A percentile compares a stretch with the other conserved stretches of the same genome.
Evolutionary conservation across 2,329 filamentous ascomycete species (phyloP).

Genomic region (Talaromyces sp.): DNA sequence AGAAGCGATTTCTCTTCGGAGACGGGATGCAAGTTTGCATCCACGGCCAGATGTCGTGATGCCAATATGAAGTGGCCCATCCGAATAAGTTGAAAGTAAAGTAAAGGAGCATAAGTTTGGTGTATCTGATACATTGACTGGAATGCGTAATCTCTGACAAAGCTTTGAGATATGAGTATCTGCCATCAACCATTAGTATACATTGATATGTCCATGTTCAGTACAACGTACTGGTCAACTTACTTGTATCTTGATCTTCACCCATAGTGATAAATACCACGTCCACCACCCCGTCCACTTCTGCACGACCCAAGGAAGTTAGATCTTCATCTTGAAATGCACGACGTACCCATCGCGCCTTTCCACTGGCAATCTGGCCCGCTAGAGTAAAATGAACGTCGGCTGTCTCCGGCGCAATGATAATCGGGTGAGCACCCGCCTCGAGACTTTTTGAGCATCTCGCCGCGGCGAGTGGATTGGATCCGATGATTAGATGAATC

Average conservation of each 20-base stretch:
- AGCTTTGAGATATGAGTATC: slow-evolving; percentile 70
- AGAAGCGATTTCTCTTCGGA: slow-evolving; percentile 84
- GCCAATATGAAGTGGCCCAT: slow-evolving; percentile 90
- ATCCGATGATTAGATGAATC: slow-evolving; percentile 82
- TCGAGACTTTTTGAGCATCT: slow-evolving; percentile 78
- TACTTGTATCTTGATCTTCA: slow-evolving; percentile 54
- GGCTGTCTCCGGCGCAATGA: slow-evolving; percentile 71
- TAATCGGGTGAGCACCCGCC: slow-evolving; percentile 77
- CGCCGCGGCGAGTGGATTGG: slow-evolving; percentile 82
- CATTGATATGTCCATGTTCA: not conserved
- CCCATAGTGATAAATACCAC: slow-evolving; percentile 82
- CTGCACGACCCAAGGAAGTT: slow-evolving; percentile 73
- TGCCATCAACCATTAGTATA: slow-evolving; percentile 38
- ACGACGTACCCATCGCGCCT: slow-evolving; percentile 45
- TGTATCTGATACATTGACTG: slow-evolving; percentile 88
- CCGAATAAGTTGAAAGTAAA: slow-evolving; percentile 82
- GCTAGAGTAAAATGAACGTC: slow-evolving; percentile 62
- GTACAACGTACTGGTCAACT: slow-evolving; percentile 23
- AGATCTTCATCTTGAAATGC: slow-evolving; percentile 73
- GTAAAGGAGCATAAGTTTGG: slow-evolving; percentile 87
- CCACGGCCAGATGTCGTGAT: slow-evolving; percentile 94
- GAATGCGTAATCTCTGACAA: slow-evolving; percentile 80
- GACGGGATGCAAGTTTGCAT: slow-evolving; percentile 87
- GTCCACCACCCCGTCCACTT: slow-evolving; percentile 79
- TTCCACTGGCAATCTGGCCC: slow-evolving; percentile 47